A percentile compares a stretch with the other conserved stretches of the same genome.
These are phyloP conservation scores for Syzygium syzygioides DNA, from an alignment of 441 rosid genomes.

Conservation along the genomic window DNA sequence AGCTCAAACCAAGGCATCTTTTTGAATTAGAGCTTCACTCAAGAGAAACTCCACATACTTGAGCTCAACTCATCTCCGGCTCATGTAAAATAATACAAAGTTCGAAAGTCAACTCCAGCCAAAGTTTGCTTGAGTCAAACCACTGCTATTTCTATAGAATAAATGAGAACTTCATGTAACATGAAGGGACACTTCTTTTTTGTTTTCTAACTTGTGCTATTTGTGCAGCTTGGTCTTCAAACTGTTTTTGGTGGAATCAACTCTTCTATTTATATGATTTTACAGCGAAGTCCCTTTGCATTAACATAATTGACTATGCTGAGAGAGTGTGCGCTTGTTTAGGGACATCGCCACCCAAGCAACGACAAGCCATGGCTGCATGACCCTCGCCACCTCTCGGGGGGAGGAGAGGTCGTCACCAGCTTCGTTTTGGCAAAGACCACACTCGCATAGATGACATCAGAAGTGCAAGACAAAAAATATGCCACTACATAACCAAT, in stretches of 20 bases:
- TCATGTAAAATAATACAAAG: not conserved
- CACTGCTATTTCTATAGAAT: not conserved
- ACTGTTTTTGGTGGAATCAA: not conserved
- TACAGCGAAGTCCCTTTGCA: not conserved
- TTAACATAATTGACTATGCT: not conserved
- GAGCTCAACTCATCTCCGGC: not conserved
- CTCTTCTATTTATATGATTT: not conserved
- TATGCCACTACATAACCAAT: not conserved
- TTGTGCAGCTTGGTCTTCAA: not conserved
- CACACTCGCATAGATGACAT: not conserved
- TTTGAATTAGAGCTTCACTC: not conserved
- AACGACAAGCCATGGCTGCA: not conserved
- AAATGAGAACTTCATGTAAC: not conserved
- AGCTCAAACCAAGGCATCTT: not conserved
- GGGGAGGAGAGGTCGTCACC: not conserved
- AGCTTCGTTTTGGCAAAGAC: not conserved
- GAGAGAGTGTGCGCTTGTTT: not conserved
- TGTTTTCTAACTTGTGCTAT: not conserved
- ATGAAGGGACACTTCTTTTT: not conserved
- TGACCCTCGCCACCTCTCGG: not conserved
- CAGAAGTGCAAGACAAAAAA: not conserved
- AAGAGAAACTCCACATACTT: not conserved
- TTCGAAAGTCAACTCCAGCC: not conserved
- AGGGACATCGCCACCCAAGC: not conserved
- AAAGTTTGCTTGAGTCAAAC: not conserved